These are phyloP conservation scores for Pyrenochaeta sp. DNA, from an alignment of 2,329 filamentous ascomycete species.

Conservation along the genomic window DNA sequence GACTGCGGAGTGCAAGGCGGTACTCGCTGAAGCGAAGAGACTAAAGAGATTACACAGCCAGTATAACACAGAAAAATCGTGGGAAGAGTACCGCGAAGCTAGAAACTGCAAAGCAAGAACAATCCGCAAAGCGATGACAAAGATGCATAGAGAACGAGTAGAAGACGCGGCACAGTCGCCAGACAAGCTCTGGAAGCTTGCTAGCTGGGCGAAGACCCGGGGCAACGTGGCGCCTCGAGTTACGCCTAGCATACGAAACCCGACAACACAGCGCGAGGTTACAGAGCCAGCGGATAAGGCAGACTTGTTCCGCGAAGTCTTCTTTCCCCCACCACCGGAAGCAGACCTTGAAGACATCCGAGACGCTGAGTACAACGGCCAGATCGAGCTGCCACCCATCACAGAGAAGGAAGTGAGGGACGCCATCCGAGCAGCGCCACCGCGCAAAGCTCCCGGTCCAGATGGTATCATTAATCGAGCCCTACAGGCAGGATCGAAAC, in stretches of 20 bases:
- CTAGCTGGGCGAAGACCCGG: conserved; percentile 35
- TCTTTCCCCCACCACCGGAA: conserved; percentile 25
- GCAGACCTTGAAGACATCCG: conserved; percentile 24
- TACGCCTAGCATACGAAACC: conserved; percentile 17
- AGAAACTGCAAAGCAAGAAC: conserved; percentile 34
- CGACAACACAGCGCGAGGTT: conserved; percentile 8
- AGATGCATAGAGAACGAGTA: conserved; percentile 29
- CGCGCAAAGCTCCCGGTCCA: no score
- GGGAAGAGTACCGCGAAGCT: no score
- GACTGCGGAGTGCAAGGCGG: no score
- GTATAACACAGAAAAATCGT: no score
- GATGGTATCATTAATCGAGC: no score
- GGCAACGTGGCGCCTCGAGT: conserved; percentile 8
- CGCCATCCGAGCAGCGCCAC: conserved; percentile 22
- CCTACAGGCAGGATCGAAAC: no score
- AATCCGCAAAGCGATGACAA: conserved; percentile 23
- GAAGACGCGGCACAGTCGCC: conserved; percentile 26
- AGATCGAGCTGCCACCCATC: conserved; percentile 25
- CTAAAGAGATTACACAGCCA: no score
- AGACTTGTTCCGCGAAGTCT: conserved; percentile 17
- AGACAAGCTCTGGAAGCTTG: conserved; percentile 30
- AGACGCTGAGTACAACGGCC: conserved; percentile 18
- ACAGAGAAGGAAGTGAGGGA: conserved; percentile 26
- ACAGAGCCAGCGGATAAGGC: conserved; percentile 17
- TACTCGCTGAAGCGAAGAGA: no score